Evolutionary conservation across 2,329 filamentous ascomycete species (phyloP), one percentile per base, ranked within the genome.

Genomic region (Cladosporium sp.): DNA sequence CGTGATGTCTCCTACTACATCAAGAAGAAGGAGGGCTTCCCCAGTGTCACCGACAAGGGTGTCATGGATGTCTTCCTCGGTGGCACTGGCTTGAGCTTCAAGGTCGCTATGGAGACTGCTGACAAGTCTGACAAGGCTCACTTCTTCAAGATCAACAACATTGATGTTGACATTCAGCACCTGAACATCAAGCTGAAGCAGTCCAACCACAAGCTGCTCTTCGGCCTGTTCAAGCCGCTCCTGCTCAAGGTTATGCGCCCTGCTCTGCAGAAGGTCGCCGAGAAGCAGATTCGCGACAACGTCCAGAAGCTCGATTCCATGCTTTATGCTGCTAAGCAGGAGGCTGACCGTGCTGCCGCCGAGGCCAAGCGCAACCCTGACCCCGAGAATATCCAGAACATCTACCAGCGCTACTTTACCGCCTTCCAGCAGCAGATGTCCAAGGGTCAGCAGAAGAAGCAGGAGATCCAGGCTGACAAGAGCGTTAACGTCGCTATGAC

Each of bases 71-170:
- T 99, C 67, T 84, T 91, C 69, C 83, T 99, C 56, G 90, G 89
- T 24, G 94, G 92, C 32, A 83, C 88, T 42, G 94, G 94, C 35
- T 87, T 99, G 72, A 89, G 88, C 68, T 96, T 97, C 83, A 92
- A 91, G 75, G 85, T 97, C 70, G 90, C 91, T 71, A 82, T 96
- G 65, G 90, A 92, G 57, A 92, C 87, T 47, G 87, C 90, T 2
- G 86, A 93, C 53, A 83, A 87, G 70, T 80, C 79, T 19, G 91
- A 96, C 68, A 78, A 80, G 25, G 84, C 89, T 67, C 86, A 94
- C 73, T 94, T 96, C 77, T 93, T 97, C 83, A 97, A 96, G 83
- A 83, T 97, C 60, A 91, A 96, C 70, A 92, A 89, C 73, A 88
- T 71, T 53, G 62, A 56, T 24, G 68, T 71, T 52, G 69, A 71